Conservation (phyloP, 2,329 filamentous ascomycete genomes). For the Talaromyces sp. region DNA sequence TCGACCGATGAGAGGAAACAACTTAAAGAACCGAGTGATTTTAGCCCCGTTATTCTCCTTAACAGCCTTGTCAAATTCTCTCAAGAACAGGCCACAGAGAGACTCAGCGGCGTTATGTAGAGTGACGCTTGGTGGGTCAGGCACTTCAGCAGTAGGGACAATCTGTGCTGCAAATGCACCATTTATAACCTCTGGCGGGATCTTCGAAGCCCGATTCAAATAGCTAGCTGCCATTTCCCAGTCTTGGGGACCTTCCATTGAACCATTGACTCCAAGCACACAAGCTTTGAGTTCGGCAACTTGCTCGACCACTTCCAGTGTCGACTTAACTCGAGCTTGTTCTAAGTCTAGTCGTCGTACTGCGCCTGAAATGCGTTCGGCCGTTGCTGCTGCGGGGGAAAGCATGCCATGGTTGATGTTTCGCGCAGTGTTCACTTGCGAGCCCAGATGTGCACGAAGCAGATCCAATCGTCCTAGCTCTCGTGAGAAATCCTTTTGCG, state of each 20-base stretch:
- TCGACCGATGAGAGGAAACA: slow-evolving; percentile 89
- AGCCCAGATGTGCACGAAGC: slow-evolving; percentile 79
- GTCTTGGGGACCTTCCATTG: slow-evolving; percentile 96
- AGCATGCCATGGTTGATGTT: slow-evolving; percentile 89
- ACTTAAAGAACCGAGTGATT: slow-evolving; percentile 95
- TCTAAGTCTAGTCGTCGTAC: slow-evolving; percentile 87
- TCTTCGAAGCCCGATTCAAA: slow-evolving; percentile 73
- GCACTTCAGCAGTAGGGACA: slow-evolving; percentile 92
- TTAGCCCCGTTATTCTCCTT: slow-evolving; percentile 80
- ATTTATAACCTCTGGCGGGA: slow-evolving; percentile 74
- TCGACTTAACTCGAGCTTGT: slow-evolving; percentile 86
- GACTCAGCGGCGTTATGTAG: slow-evolving; percentile 84
- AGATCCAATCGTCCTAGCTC: slow-evolving; percentile 85
- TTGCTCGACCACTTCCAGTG: slow-evolving; percentile 87
- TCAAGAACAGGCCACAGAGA: slow-evolving; percentile 81
- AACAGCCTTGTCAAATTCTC: slow-evolving; percentile 92
- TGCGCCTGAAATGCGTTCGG: slow-evolving; percentile 76
- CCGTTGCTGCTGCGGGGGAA: slow-evolving; percentile 77
- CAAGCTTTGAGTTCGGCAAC: slow-evolving; percentile 96
- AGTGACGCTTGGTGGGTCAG: slow-evolving; percentile 82
- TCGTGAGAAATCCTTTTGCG: slow-evolving; percentile 80
- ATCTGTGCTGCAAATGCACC: slow-evolving; percentile 87
- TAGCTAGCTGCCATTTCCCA: slow-evolving; percentile 97
- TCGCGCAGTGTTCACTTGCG: slow-evolving; percentile 79
- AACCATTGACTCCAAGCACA: slow-evolving; percentile 87